Evolutionary conservation across 202 grass and related monocot genomes (phyloP).

Genomic region (Schoenoplectus tabernaemontani): DNA sequence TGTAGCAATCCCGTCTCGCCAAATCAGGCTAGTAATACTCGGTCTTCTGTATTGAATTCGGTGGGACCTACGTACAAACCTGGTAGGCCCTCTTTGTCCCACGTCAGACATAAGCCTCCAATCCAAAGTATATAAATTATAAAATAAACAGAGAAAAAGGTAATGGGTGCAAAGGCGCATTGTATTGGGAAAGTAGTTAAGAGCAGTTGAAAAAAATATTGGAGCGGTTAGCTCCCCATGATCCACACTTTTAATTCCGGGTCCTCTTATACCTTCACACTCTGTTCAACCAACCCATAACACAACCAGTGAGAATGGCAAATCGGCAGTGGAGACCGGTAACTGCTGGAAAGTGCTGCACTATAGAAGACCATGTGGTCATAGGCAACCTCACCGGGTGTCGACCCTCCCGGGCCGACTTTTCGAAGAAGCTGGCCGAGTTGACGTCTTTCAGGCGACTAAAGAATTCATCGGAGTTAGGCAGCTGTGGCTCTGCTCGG

Average conservation of each 20-base stretch:
- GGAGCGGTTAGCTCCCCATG: slow-evolving; percentile 33
- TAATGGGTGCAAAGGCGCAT: not conserved
- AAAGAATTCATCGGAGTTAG: slow-evolving; percentile 29
- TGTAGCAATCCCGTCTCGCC: not conserved
- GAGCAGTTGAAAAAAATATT: slow-evolving; percentile 55
- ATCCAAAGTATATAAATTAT: not conserved
- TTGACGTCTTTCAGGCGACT: slow-evolving; percentile 55
- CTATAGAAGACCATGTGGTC: slow-evolving; percentile 56
- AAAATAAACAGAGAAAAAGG: slow-evolving; percentile 11
- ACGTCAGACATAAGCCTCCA: not conserved
- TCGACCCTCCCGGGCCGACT: slow-evolving; percentile 50
- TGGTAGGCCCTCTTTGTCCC: not conserved
- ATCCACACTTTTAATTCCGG: not conserved
- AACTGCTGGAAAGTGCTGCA: slow-evolving; percentile 68
- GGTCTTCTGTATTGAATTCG: not conserved
- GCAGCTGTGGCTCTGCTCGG: slow-evolving; percentile 35
- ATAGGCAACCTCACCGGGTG: slow-evolving; percentile 45
- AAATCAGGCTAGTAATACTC: not conserved
- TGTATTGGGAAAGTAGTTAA: slow-evolving; percentile 49
- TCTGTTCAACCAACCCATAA: not conserved
- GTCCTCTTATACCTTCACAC: not conserved
- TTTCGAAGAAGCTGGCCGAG: slow-evolving; percentile 49
- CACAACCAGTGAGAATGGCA: slow-evolving; percentile 13
- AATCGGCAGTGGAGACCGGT: slow-evolving; percentile 61
- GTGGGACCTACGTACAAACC: not conserved